phyloP scores from a whole-genome alignment of 1,284 basidiomycete species.

The Apiotrichum siamense region DNA sequence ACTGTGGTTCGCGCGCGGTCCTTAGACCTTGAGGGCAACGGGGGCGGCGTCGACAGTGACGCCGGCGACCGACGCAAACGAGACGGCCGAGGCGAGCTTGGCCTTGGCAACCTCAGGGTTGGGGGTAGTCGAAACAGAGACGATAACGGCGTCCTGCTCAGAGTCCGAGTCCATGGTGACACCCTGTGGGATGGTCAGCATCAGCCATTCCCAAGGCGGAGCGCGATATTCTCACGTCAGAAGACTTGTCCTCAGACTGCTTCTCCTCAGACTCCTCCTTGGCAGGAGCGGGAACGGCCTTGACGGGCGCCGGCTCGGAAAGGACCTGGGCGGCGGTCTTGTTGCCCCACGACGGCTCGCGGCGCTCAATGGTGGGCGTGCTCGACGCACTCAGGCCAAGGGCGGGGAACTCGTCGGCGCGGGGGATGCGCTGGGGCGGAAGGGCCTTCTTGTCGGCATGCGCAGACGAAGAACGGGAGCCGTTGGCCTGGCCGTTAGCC shows the following conservation, averaged over 20 bases:
- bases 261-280: constrained; percentile 16
- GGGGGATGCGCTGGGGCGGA: constrained; percentile 41
- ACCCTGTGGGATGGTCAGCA: constrained; percentile 7
- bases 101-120: constrained; percentile 15
- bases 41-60: constrained; percentile 19
- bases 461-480: constrained; percentile 20
- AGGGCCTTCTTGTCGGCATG: constrained; percentile 11
- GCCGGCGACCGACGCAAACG: constrained; percentile 39
- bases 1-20: background rate
- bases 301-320: constrained; percentile 42
- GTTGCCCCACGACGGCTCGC: constrained; percentile 25
- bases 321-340: constrained; percentile 49
- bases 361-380: constrained; percentile 23
- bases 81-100: constrained; percentile 24
- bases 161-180: constrained; percentile 43
- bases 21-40: constrained; percentile 41
- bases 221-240: constrained; percentile 2
- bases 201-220: background rate
- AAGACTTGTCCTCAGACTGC: constrained; percentile 19
- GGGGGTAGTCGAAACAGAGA: constrained; percentile 37
- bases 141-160: constrained; percentile 45
- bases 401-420: constrained; percentile 48
- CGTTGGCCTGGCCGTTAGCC: constrained; percentile 18
- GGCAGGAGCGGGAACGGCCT: constrained; percentile 19
- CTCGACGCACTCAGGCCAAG: constrained; percentile 22